These are phyloP conservation scores for Colletotrichum graminicola DNA, from an alignment of 2,329 filamentous ascomycete genomes.

Conservation along the genomic window DNA sequence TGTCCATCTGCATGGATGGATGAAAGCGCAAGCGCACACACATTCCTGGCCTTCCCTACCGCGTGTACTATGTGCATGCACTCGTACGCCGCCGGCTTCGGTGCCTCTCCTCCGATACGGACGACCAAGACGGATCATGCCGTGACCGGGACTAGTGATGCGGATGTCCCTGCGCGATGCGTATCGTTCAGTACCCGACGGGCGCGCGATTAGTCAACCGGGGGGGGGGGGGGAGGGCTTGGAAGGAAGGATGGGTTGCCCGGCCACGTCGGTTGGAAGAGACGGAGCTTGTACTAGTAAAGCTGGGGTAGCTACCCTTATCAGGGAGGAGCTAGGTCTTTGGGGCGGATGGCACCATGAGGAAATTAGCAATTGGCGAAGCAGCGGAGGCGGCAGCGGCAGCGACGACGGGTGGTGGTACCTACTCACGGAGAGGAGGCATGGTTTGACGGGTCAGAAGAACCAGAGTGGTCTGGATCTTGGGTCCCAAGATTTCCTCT, in stretches of 20 bases:
- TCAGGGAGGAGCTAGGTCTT: conserved; percentile 14
- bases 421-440: not conserved
- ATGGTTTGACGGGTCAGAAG: conserved; percentile 15
- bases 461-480: conserved; percentile 35
- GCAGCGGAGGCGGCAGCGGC: not conserved
- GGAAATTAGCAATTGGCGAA: conserved; percentile 9
- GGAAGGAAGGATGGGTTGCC: not conserved
- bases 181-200: not conserved
- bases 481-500: not conserved
- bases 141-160: not conserved
- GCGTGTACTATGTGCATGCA: not conserved
- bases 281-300: conserved; percentile 19
- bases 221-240: too few relatives aligned
- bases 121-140: not conserved
- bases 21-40: conserved; percentile 23
- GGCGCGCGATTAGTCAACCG: not conserved
- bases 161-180: not conserved
- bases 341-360: conserved; percentile 21
- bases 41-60: conserved; percentile 5
- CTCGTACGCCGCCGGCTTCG: conserved; percentile 22
- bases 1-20: conserved; percentile 18
- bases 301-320: conserved; percentile 36
- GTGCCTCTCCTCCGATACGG: conserved; percentile 16
- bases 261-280: not conserved
- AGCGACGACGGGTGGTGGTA: too few relatives aligned